These are phyloP conservation scores for Cladophialophora exuberans DNA, from an alignment of 2,329 filamentous ascomycete genomes.

Conservation along the genomic window DNA sequence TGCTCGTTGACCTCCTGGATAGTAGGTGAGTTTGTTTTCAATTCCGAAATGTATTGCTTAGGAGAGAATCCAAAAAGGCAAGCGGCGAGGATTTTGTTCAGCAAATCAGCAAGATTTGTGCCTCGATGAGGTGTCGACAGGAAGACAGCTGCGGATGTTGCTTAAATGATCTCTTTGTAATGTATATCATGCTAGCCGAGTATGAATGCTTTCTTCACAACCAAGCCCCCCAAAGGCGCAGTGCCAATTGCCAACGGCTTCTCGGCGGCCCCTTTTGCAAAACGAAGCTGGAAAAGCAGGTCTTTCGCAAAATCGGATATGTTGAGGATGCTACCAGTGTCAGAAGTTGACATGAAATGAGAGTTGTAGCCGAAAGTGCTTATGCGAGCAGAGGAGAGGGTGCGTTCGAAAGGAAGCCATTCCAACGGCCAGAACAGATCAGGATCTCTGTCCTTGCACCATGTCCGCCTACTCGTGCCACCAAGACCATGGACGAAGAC, in stretches of 20 bases:
- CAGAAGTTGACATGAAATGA: background rate
- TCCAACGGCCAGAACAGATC: conserved; percentile 43
- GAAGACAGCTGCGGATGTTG: conserved; percentile 29
- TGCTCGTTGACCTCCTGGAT: conserved; percentile 49
- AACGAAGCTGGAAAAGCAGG: background rate
- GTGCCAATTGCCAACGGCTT: background rate
- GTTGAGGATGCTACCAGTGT: conserved; percentile 1
- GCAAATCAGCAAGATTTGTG: conserved; percentile 31
- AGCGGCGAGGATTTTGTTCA: conserved; percentile 40
- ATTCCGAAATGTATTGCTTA: conserved; percentile 45
- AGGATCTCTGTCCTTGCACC: conserved; percentile 35
- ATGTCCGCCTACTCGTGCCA: conserved; percentile 45
- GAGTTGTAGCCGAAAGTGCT: conserved; percentile 37
- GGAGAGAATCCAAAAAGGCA: conserved; percentile 30
- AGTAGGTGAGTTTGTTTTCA: conserved; percentile 41
- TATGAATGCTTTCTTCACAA: conserved; percentile 20
- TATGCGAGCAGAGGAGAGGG: conserved; percentile 29
- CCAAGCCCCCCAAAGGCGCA: conserved; percentile 21
- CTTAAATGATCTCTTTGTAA: background rate
- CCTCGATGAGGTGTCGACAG: conserved; percentile 38
- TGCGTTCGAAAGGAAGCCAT: conserved; percentile 42
- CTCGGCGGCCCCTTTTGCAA: background rate
- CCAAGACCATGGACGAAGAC: conserved; percentile 46
- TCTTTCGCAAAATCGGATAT: conserved; percentile 23
- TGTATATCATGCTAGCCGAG: conserved; percentile 1